Conservation (phyloP, 2,329 filamentous ascomycete genomes). For the Lachnellula occidentalis region DNA sequence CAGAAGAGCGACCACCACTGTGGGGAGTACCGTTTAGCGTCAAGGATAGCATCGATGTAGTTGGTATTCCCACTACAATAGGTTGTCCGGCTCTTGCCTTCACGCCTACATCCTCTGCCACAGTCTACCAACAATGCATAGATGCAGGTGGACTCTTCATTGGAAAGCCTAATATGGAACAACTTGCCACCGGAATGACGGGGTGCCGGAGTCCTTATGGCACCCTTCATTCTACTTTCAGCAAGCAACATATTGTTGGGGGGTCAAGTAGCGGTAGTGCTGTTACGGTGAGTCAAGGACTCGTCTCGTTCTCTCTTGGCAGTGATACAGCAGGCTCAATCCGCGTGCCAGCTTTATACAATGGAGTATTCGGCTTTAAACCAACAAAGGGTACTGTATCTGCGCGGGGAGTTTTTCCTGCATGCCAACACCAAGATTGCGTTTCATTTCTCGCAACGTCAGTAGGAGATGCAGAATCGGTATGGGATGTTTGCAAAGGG, state of each 20-base stretch:
- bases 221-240: constrained; percentile 42
- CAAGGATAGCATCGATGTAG: constrained; percentile 45
- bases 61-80: constrained; percentile 40
- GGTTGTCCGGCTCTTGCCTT: constrained; percentile 43
- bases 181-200: constrained; percentile 50
- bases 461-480: constrained; percentile 40
- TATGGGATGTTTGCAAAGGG: constrained; percentile 43
- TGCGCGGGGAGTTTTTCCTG: constrained; percentile 42
- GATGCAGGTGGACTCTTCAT: constrained; percentile 49
- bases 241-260: constrained; percentile 44
- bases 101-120: constrained; percentile 39
- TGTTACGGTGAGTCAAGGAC: constrained; percentile 44
- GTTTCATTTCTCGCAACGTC: constrained; percentile 43
- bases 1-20: constrained; percentile 39
- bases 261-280: constrained; percentile 49
- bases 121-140: constrained; percentile 42
- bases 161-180: constrained; percentile 52
- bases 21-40: constrained; percentile 47
- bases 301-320: constrained; percentile 48
- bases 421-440: constrained; percentile 49
- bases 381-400: constrained; percentile 46
- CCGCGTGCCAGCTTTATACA: constrained; percentile 44
- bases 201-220: constrained; percentile 51
- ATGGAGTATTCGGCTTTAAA: constrained; percentile 43
- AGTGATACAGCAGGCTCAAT: constrained; percentile 50